phyloP scores from a whole-genome alignment of 2,329 filamentous ascomycete species.

The Hypoxylon rubiginosum region DNA sequence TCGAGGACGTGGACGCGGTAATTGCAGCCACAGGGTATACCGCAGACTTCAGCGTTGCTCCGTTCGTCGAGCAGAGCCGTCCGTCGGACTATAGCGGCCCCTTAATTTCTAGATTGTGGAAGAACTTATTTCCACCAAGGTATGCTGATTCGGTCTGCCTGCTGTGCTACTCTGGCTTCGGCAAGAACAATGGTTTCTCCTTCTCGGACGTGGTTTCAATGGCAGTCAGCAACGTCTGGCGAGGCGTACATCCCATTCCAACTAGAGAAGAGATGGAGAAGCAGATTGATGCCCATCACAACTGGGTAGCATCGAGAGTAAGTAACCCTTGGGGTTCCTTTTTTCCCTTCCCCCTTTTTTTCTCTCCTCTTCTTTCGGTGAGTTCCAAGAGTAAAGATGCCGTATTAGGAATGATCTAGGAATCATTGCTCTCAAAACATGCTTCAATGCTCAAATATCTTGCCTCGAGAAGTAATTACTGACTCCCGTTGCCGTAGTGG shows the following conservation, averaged over 20 bases:
- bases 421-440: too few relatives aligned
- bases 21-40: constrained; percentile 55
- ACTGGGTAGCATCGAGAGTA: constrained; percentile 45
- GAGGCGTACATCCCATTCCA: constrained; percentile 51
- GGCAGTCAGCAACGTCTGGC: constrained; percentile 58
- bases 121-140: constrained; percentile 57
- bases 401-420: too few relatives aligned
- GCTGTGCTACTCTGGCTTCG: constrained; percentile 49
- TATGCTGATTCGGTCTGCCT: constrained; percentile 56
- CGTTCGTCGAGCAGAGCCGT: constrained; percentile 40
- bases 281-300: constrained; percentile 46
- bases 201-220: constrained; percentile 56
- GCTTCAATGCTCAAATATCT: too few relatives aligned
- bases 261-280: constrained; percentile 48
- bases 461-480: too few relatives aligned
- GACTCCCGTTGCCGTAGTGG: constrained; percentile 22
- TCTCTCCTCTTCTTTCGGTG: too few relatives aligned
- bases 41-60: constrained; percentile 53
- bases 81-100: constrained; percentile 46
- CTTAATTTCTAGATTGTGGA: constrained; percentile 53
- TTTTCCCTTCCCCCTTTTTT: too few relatives aligned
- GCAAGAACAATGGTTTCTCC: constrained; percentile 52
- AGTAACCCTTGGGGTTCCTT: too few relatives aligned
- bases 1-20: constrained; percentile 52
- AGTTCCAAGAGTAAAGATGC: too few relatives aligned